Evolutionary conservation across 2,329 filamentous ascomycete genomes (phyloP), one percentile per base, ranked within the genome.

Genomic region (Alternaria consortialis): DNA sequence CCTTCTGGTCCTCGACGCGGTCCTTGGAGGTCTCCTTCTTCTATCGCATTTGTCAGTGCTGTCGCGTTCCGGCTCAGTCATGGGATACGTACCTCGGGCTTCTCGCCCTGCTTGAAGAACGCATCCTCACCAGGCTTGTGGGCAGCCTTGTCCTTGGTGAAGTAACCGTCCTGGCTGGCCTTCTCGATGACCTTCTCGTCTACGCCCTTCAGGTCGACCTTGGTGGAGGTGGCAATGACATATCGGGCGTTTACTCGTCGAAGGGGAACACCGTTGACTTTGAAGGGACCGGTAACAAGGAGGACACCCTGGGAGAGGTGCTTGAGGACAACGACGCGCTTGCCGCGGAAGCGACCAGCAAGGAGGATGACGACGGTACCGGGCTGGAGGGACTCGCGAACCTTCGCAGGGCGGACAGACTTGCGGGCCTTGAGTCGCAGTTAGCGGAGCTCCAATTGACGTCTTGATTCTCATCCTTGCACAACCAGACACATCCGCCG

Each of bases 31-130:
- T 89, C 85, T 93, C 87, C 91, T 98, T 98, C 93, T 98, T 97
- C 94, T 97, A 82, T 66, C 20, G 52, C 48, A 39, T 37, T 23
- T 62, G 64, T 75, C 57, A 74, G 68, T 65, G 47, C 27, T 15
- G 34, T 53, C 58, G 39, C 40, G 11, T 17, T 43, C 11, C 13
- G 13, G 17, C 25, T 20, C 23, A 31, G 12, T 46, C 17, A 36
- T 39, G 48, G 51, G 25, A n/a, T 59, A 77, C 91, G 73, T 88
- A 97, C 93, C 93, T 97, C 88, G 81, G 92, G 87, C 90, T 97
- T 97, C 90, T 97, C 94, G 84, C 94, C 87, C 88, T 97, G 93
- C 90, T 95, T 94, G 91, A 98, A 97, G 90, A 99, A 99, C 82
- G 94, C 92, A 83, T 97, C 94, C 89, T 99, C 94, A 78, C 90